Evolutionary conservation across 164 flowering plant genomes (phyloP), one percentile per base, ranked within the genome.

Genomic region (Stephania yunnanensis): DNA sequence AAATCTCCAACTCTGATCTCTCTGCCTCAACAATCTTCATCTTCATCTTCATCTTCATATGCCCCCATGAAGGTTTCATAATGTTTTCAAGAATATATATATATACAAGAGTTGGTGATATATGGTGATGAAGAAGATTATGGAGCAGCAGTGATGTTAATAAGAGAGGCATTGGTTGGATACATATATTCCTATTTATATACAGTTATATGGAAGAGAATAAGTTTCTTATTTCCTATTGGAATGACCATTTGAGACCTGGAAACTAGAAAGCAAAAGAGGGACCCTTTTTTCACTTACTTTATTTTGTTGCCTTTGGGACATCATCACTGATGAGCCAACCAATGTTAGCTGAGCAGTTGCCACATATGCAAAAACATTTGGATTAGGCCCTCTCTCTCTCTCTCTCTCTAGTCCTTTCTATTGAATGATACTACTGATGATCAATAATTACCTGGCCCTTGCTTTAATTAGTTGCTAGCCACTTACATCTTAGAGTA

Each of bases 171-270:
- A 17, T 58, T 58, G 22, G 64, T 15, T 58, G 64, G 64, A 5
- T 58, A 15, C 13, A 58, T 58, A 2, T 58, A 58, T 58, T 25
- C 25, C 17, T 58, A 58, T 58, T 6, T 58, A 58, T 12, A 58
- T 2, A 50, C 0, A 2, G 55, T 36, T 36, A 50, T 50, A 50
- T 50, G 3, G 55, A 50, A 58, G 64, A 58, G 64, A 2, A 58
- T 58, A 58, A 58, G 64, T 58, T 15, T 58, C 64, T 58, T 17
- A 58, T 58, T 58, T 58, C 64, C 64, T 58, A 58, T 58, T 58
- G 64, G 64, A 58, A 58, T 58, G 6, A n/a, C 64, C 64, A 15
- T 36, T 2, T 36, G 42, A 36, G 20, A 58, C 7, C 20, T 15
- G 6, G 20, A 3, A 58, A 58, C 64, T 15, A 15, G 13, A 6